A percentile compares a stretch with the other conserved stretches of the same genome.
Conservation (phyloP, 768 basidiomycete genomes). For the Calocera cornea region DNA sequence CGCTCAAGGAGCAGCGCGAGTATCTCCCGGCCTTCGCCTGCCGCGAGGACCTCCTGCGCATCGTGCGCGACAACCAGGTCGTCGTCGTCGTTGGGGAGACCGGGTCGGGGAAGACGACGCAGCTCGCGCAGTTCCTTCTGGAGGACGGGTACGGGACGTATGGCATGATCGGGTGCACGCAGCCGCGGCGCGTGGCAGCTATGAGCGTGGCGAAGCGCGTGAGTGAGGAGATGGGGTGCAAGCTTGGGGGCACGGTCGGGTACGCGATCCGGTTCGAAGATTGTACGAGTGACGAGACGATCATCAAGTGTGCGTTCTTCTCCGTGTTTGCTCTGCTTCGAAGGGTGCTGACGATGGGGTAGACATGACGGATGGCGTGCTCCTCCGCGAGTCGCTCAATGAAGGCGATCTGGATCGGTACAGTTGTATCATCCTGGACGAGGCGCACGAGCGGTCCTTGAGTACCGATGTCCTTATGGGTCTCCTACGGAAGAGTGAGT, state of each 20-base stretch:
- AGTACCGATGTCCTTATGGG: constrained; percentile 99
- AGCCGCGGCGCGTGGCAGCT: constrained; percentile 95
- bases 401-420: constrained; percentile 98
- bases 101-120: constrained; percentile 98
- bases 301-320: constrained; percentile 76
- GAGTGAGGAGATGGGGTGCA: constrained; percentile 98
- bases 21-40: constrained; percentile 97
- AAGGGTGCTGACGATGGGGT: not conserved
- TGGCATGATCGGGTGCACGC: constrained; percentile 92
- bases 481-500: constrained; percentile 75
- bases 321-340: not conserved
- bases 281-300: constrained; percentile 84
- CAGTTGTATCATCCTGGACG: constrained; percentile 94
- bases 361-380: constrained; percentile 99
- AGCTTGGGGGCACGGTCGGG: constrained; percentile 80
- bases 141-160: constrained; percentile 89
- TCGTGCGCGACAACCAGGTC: constrained; percentile 92
- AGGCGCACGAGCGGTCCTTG: constrained; percentile 93
- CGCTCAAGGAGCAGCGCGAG: constrained; percentile 88
- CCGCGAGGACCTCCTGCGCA: constrained; percentile 78
- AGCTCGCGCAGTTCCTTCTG: constrained; percentile 86
- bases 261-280: constrained; percentile 99
- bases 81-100: constrained; percentile 97
- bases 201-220: constrained; percentile 99
- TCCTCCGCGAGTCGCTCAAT: constrained; percentile 94